Base-by-base conservation (phyloP, 2,329 filamentous ascomycete species). In the Paraphaeosphaeria sporulosa region DNA sequence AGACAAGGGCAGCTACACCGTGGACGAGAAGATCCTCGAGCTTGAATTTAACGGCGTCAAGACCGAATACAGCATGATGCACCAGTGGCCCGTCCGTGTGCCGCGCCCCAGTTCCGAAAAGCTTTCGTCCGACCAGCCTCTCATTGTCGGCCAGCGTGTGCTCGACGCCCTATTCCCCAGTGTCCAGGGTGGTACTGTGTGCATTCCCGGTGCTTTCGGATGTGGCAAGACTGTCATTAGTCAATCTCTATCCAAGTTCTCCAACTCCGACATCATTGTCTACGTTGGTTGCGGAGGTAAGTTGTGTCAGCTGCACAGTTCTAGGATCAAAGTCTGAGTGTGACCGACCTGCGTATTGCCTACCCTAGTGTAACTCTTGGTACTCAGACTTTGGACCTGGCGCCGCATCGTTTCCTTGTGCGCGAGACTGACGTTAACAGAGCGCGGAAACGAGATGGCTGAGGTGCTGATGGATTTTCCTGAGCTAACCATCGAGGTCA, bases 381-480 rank as follows among this genome's bases (percentile, higher is more conserved):
- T n/a, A 32, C 30, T 32, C 6, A 32, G 10, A 32, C 6, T 32
- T 32, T 8, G 6, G 30, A 12, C 30, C 30, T 32, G 30, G 30
- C 30, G 10, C 30, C 10, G 30, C 1, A 17, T 23, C 9, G 2
- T 15, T 25, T 27, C 3, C 3, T 15, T 42, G 13, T n/a, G 13
- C 21, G 21, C 23, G 8, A n/a, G 19, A 21, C 36, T 50, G 43
- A 55, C 21, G 2, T 50, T 25, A 7, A 51, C 15, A 61, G 81
- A 99, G 83, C 91, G 95, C 72, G 95, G 95, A 70, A 99, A 99
- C 78, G 95, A 99, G 82, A 99, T 99, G 95, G 95, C 95, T 66
- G 95, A 99, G 86, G 95, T 99, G 70, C 86, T 99, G 86, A 98
- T 97, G 91, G 95, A 99, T 82, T 99, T 99, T 86, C 95, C 95